Evolutionary conservation across 2,329 filamentous ascomycete genomes (phyloP).

Genomic region (Colletotrichum tofieldiae): DNA sequence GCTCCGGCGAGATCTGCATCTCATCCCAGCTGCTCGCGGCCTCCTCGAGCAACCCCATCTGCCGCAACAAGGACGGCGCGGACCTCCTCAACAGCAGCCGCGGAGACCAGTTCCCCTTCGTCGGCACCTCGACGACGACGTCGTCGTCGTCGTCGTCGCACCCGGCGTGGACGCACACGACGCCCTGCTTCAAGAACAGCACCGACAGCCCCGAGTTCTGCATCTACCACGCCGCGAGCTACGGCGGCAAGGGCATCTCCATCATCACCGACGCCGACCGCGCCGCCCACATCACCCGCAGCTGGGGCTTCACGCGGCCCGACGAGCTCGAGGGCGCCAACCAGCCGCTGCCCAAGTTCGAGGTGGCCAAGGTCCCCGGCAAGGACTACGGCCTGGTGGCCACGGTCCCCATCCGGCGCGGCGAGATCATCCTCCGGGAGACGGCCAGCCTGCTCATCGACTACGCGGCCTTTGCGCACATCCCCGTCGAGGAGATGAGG

Average conservation of each 20-base stretch:
- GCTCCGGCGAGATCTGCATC: conserved; percentile 41
- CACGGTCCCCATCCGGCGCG: conserved; percentile 51
- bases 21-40: conserved; percentile 42
- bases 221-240: conserved; percentile 53
- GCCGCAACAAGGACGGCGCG: conserved; percentile 44
- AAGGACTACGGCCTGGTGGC: conserved; percentile 63
- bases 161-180: conserved; percentile 28
- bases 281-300: conserved; percentile 49
- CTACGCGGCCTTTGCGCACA: conserved; percentile 54
- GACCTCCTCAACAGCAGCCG: conserved; percentile 33
- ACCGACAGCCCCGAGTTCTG: conserved; percentile 47
- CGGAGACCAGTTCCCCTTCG: conserved; percentile 23
- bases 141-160: background rate
- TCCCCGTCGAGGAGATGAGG: conserved; percentile 48
- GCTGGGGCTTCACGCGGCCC: conserved; percentile 49
- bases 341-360: conserved; percentile 47
- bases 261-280: conserved; percentile 55
- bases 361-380: conserved; percentile 55
- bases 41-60: conserved; percentile 35
- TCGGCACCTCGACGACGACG: background rate
- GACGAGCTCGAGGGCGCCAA: conserved; percentile 47
- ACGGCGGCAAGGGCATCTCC: conserved; percentile 57
- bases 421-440: conserved; percentile 57
- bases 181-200: conserved; percentile 40
- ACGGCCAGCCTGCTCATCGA: conserved; percentile 58